phyloP scores from a whole-genome alignment of 495 filamentous ascomycete species.

The Xylaria bambusicola region DNA sequence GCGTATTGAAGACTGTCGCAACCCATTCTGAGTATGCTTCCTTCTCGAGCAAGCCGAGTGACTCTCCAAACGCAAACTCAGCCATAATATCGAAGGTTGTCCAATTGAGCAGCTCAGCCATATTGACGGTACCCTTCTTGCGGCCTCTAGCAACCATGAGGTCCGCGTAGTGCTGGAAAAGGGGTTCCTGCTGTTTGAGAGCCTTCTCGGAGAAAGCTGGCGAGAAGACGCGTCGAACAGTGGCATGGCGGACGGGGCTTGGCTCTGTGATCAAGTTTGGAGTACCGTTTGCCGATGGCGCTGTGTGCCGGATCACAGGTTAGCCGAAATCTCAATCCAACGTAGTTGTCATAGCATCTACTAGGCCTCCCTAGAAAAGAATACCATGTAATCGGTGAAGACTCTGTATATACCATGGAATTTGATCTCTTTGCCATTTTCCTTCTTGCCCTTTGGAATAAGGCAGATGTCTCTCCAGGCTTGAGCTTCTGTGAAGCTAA shows the following conservation, averaged over 20 bases:
- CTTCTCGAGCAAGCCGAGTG: conserved; percentile 43
- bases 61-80: conserved; percentile 50
- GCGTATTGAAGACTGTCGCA: conserved; percentile 15
- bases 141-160: conserved; percentile 31
- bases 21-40: conserved; percentile 10
- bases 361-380: too few species aligned
- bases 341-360: too few species aligned
- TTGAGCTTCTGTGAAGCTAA: conserved; percentile 41
- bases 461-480: conserved; percentile 57
- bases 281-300: conserved; percentile 16
- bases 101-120: conserved; percentile 33
- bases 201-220: conserved; percentile 51
- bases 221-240: conserved; percentile 40
- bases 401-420: conserved; percentile 5
- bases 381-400: too few species aligned
- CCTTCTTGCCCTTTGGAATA: conserved; percentile 17
- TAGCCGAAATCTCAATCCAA: too few species aligned
- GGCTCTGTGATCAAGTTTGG: conserved; percentile 10
- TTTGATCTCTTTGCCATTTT: conserved; percentile 20
- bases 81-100: conserved; percentile 54
- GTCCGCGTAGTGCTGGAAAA: conserved; percentile 46
- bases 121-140: conserved; percentile 32
- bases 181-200: conserved; percentile 45
- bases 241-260: conserved; percentile 23
- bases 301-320: too few species aligned